These are phyloP conservation scores for Leishmania tropica DNA, from an alignment of 208 protist genomes.

Conservation along the genomic window DNA sequence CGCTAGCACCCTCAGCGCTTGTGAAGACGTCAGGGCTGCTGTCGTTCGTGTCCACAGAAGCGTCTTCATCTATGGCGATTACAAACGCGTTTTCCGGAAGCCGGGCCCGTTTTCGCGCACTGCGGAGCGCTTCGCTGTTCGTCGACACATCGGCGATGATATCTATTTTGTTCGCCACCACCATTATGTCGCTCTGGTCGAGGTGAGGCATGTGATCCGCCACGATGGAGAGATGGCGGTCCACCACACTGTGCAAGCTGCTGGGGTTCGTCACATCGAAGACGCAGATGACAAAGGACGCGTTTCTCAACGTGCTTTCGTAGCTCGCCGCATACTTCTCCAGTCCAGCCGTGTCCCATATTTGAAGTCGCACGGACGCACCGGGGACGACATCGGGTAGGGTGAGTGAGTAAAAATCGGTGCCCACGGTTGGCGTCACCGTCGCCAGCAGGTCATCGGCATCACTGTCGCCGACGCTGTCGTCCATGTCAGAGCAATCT, in stretches of 20 bases:
- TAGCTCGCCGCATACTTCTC: constrained; percentile 97
- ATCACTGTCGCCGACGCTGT: constrained; percentile 15
- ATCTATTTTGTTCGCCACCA: constrained; percentile 67
- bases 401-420: constrained; percentile 60
- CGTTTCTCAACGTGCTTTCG: constrained; percentile 66
- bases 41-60: constrained; percentile 6
- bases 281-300: constrained; percentile 94
- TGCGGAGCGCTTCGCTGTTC: constrained; percentile 8
- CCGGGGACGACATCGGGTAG: constrained; percentile 35
- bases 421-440: constrained; percentile 54
- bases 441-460: constrained; percentile 14
- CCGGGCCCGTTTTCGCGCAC: constrained; percentile 9
- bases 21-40: not conserved
- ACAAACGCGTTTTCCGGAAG: constrained; percentile 27
- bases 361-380: constrained; percentile 58
- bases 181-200: constrained; percentile 41
- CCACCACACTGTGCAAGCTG: constrained; percentile 75
- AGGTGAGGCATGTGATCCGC: constrained; percentile 40
- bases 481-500: constrained; percentile 8
- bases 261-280: constrained; percentile 96
- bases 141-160: constrained; percentile 20
- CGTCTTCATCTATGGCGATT: constrained; percentile 13
- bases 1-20: not conserved
- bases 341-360: constrained; percentile 90
- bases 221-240: constrained; percentile 35